phyloP scores from a whole-genome alignment of 352 stramenopile genomes.

The Globisporangium spinosum region DNA sequence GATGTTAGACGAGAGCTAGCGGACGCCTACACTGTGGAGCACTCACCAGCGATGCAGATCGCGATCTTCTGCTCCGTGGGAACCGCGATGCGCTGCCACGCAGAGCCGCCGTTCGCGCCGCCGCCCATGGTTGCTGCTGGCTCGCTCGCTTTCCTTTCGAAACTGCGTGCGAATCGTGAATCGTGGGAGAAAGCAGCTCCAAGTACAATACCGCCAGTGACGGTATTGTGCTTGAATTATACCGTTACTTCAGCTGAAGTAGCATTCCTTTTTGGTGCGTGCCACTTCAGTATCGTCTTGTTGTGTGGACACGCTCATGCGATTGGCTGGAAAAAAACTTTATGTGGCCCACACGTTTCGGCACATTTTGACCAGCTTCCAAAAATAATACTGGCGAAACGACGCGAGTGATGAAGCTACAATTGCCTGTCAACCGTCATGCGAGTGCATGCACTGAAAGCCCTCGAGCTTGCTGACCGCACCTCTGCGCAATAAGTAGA shows the following conservation, averaged over 20 bases:
- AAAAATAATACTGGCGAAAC: background rate
- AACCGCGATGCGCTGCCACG: slow-evolving; percentile 11
- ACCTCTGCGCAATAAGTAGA: background rate
- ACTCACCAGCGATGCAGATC: slow-evolving; percentile 41
- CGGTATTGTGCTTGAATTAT: too few species aligned
- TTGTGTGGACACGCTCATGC: background rate
- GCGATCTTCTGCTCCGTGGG: slow-evolving; percentile 56
- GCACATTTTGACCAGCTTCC: background rate
- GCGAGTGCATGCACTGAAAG: background rate
- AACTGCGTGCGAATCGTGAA: background rate
- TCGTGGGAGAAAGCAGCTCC: background rate
- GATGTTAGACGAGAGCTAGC: background rate
- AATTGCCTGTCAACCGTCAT: background rate
- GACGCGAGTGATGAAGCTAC: background rate
- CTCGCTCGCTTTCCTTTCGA: background rate
- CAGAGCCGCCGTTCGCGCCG: background rate
- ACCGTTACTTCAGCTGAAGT: background rate
- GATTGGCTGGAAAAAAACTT: background rate
- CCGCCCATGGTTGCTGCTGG: slow-evolving; percentile 8
- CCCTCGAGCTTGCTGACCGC: background rate
- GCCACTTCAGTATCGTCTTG: background rate
- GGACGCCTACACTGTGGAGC: background rate
- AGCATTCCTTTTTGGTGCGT: background rate
- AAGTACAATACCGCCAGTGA: too few species aligned
- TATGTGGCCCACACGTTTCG: slow-evolving; percentile 7